Evolutionary conservation across 768 basidiomycete species (phyloP).

Genomic region (Agrocybe praecox): DNA sequence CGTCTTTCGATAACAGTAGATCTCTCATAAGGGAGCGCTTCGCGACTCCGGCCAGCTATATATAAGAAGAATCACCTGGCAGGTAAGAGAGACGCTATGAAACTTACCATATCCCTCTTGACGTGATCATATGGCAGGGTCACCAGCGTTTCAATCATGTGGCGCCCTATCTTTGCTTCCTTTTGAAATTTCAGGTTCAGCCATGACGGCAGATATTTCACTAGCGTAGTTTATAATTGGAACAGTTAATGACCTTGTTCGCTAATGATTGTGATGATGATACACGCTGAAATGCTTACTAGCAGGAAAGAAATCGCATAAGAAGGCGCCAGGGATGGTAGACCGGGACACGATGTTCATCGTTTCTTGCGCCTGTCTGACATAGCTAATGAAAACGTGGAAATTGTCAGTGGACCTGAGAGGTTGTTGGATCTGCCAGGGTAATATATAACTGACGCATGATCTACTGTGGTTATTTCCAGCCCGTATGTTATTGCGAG

Average conservation of each 20-base stretch:
- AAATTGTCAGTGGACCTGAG: too few species aligned
- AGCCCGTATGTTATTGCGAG: slow-evolving; percentile 11
- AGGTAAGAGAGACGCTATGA: not conserved
- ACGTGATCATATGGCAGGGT: slow-evolving; percentile 10
- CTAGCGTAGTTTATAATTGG: not conserved
- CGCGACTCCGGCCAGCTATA: slow-evolving; percentile 4
- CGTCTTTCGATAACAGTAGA: not conserved
- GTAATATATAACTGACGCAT: too few species aligned
- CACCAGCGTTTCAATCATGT: slow-evolving; percentile 10
- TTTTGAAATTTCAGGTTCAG: not conserved
- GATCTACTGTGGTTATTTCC: not conserved
- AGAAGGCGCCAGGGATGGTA: slow-evolving; percentile 11
- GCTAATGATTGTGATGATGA: too few species aligned
- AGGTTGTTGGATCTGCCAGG: too few species aligned
- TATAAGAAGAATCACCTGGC: not conserved
- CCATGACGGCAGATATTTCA: slow-evolving; percentile 7
- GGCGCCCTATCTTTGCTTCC: slow-evolving; percentile 1
- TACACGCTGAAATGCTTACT: not conserved
- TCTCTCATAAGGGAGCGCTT: slow-evolving; percentile 6
- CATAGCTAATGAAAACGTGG: slow-evolving; percentile 2
- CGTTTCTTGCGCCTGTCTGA: slow-evolving; percentile 7
- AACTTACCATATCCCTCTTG: slow-evolving; percentile 4
- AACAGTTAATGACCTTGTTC: not conserved
- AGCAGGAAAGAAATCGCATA: slow-evolving; percentile 8
- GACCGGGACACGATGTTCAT: slow-evolving; percentile 10